These are phyloP conservation scores for Cercospora beticola DNA, from an alignment of 2,329 filamentous ascomycete species.

Conservation along the genomic window DNA sequence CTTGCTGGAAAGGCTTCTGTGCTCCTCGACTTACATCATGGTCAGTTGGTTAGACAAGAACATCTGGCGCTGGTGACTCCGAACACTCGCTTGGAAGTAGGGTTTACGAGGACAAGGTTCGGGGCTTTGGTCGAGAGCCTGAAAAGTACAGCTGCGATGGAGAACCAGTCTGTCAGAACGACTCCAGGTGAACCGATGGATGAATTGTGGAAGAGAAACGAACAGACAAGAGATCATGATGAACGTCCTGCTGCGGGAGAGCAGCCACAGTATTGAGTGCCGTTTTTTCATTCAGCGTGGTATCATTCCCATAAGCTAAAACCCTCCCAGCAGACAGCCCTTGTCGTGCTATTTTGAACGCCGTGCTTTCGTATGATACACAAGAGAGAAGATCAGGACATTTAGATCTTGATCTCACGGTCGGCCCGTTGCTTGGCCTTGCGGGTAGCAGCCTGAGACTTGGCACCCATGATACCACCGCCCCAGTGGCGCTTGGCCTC, in stretches of 20 bases:
- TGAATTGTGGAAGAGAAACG: background rate
- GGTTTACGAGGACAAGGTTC: no score
- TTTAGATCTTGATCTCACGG: conserved; percentile 94
- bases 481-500: conserved; percentile 91
- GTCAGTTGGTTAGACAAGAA: no score
- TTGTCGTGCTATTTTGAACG: conserved; percentile 26
- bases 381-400: conserved; percentile 10
- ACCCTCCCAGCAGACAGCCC: conserved; percentile 26
- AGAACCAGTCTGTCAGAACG: background rate
- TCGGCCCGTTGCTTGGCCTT: conserved; percentile 97
- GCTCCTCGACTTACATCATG: no score
- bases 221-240: conserved; percentile 13
- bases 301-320: conserved; percentile 26
- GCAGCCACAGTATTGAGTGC: conserved; percentile 26
- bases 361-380: conserved; percentile 23
- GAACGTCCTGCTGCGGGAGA: conserved; percentile 26
- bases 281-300: conserved; percentile 25
- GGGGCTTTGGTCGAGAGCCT: background rate
- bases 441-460: conserved; percentile 74
- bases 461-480: conserved; percentile 98
- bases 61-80: no score
- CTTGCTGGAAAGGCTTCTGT: background rate
- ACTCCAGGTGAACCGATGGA: background rate
- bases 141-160: background rate
- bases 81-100: no score